phyloP scores from a whole-genome alignment of 2,329 filamentous ascomycete species.

The Pseudogymnoascus destructans region DNA sequence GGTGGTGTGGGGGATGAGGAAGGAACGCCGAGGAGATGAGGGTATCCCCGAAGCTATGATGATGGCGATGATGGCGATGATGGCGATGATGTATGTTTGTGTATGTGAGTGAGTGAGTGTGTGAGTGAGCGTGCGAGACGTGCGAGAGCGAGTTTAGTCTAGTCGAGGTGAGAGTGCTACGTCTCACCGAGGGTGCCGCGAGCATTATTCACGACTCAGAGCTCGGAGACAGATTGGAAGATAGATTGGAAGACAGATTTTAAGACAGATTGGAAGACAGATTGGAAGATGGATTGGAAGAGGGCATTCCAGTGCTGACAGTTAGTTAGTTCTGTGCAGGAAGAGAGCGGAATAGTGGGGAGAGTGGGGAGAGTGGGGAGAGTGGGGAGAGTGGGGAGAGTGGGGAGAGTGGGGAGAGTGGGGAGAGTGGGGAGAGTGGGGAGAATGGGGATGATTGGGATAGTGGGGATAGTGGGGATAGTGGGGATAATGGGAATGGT shows the following conservation, averaged over 20 bases:
- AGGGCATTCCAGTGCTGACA: neutral
- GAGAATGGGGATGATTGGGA: no score
- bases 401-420: no score
- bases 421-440: no score
- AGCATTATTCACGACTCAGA: neutral
- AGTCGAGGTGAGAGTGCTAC: neutral
- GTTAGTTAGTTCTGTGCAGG: neutral
- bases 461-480: no score
- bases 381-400: no score
- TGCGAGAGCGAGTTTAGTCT: neutral
- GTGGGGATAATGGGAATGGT: no score
- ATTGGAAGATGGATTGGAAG: neutral
- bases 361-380: no score
- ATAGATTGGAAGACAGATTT: no score
- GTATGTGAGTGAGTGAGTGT: neutral
- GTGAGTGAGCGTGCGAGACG: neutral
- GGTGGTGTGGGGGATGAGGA: neutral
- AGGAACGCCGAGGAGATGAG: neutral
- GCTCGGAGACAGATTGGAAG: neutral
- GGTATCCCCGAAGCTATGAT: neutral
- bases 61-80: neutral
- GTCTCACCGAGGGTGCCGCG: neutral
- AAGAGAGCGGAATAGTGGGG: no score
- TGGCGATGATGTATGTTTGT: neutral
- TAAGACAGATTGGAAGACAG: neutral